phyloP scores from a whole-genome alignment of 306 rosid species.

The Castanea crenata region DNA sequence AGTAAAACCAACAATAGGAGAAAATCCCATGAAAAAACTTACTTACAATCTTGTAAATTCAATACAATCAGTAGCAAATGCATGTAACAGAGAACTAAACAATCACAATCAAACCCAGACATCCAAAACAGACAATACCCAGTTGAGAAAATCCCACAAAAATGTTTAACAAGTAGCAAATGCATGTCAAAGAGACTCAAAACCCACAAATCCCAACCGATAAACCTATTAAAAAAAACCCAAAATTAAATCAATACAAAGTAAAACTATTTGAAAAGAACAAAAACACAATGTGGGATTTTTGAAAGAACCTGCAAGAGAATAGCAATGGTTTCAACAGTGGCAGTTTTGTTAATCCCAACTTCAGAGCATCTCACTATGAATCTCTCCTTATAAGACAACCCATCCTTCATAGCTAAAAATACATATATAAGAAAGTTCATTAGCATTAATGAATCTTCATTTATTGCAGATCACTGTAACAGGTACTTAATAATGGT shows the following conservation, averaged over 20 bases:
- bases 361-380: no score
- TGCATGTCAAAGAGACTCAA: no score
- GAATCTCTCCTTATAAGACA: no score
- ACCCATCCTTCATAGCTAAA: no score
- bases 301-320: no score
- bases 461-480: no score
- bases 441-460: no score
- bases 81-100: background rate
- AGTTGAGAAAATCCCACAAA: background rate
- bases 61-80: background rate
- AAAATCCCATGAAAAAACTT: background rate
- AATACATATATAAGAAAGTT: no score
- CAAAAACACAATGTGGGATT: no score
- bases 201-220: conserved; percentile 9
- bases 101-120: background rate
- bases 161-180: background rate
- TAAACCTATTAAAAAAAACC: background rate
- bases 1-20: background rate
- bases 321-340: no score
- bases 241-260: background rate
- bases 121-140: background rate
- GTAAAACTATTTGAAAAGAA: background rate
- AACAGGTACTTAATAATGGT: no score
- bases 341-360: no score
- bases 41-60: background rate